Conservation (phyloP, 2,329 filamentous ascomycete species). For the Alternaria triticina region DNA sequence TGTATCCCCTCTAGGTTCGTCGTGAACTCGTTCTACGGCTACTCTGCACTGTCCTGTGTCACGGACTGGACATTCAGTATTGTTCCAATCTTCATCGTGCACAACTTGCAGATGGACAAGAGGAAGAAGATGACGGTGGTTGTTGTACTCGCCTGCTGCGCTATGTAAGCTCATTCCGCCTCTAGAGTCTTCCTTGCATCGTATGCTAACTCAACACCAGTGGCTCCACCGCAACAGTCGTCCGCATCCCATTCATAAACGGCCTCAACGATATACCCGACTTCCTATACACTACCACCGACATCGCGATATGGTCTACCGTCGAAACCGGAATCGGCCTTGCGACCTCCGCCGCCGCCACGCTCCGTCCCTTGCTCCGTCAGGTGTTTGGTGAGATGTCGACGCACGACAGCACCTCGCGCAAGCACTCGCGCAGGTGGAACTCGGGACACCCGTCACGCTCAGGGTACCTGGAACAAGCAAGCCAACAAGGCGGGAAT, state of each 20-base stretch:
- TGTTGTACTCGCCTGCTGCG: slow-evolving; percentile 20
- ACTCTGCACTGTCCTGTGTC: slow-evolving; percentile 14
- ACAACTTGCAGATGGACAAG: slow-evolving; percentile 15
- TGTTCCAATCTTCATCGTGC: slow-evolving; percentile 23
- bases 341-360: slow-evolving; percentile 20
- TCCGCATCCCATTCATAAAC: slow-evolving; percentile 18
- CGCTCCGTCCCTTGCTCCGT: slow-evolving; percentile 20
- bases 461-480: slow-evolving; percentile 17
- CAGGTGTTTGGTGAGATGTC: slow-evolving; percentile 18
- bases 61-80: slow-evolving; percentile 22
- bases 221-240: slow-evolving; percentile 19
- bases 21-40: slow-evolving; percentile 17
- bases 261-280: slow-evolving; percentile 17
- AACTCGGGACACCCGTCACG: slow-evolving; percentile 10
- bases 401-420: slow-evolving; percentile 12
- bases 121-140: slow-evolving; percentile 18
- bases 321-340: slow-evolving; percentile 24
- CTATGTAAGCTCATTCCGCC: slow-evolving; percentile 11
- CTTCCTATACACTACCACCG: slow-evolving; percentile 21
- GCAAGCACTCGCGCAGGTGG: slow-evolving; percentile 20
- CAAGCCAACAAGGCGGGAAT: not conserved
- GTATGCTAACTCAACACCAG: slow-evolving; percentile 9
- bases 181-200: not conserved
- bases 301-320: slow-evolving; percentile 24
- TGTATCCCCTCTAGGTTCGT: slow-evolving; percentile 15